These are phyloP conservation scores for Marchantia polymorpha DNA, from an alignment of 225 moss, liverwort and hornwort species.

Conservation along the genomic window DNA sequence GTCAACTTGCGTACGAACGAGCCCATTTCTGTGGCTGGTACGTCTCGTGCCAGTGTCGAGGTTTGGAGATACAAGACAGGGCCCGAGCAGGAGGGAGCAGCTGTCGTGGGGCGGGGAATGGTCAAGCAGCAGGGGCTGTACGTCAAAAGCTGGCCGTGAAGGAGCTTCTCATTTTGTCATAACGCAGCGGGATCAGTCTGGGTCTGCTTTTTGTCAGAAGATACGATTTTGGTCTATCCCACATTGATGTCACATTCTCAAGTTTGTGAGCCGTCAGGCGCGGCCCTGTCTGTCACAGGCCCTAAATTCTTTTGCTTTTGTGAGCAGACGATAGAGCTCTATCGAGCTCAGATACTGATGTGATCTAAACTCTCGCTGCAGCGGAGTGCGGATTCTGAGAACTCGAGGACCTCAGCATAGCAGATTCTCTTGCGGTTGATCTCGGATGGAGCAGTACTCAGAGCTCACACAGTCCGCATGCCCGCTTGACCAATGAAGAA, in stretches of 20 bases:
- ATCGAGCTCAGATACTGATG: neutral
- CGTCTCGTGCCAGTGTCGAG: neutral
- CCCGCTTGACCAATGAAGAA: neutral
- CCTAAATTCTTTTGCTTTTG: neutral
- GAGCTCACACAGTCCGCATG: neutral
- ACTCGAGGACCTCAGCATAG: neutral
- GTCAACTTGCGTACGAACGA: too few relatives aligned
- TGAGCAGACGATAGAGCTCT: neutral
- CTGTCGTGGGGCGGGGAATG: neutral
- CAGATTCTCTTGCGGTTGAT: neutral
- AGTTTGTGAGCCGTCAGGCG: neutral
- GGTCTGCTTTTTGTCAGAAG: constrained; percentile 7
- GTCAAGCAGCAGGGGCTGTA: neutral
- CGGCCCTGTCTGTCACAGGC: neutral
- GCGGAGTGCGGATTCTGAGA: neutral
- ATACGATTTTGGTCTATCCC: neutral
- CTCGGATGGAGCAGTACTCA: too few relatives aligned
- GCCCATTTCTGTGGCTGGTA: neutral
- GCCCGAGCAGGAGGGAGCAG: neutral
- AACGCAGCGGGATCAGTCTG: neutral
- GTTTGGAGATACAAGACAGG: neutral
- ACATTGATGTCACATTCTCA: neutral
- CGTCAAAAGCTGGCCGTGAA: neutral
- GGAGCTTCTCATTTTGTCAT: neutral
- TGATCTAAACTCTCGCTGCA: neutral